These are phyloP conservation scores for Lipomyces sp. DNA, from an alignment of 805 yeast genomes.

Conservation along the genomic window DNA sequence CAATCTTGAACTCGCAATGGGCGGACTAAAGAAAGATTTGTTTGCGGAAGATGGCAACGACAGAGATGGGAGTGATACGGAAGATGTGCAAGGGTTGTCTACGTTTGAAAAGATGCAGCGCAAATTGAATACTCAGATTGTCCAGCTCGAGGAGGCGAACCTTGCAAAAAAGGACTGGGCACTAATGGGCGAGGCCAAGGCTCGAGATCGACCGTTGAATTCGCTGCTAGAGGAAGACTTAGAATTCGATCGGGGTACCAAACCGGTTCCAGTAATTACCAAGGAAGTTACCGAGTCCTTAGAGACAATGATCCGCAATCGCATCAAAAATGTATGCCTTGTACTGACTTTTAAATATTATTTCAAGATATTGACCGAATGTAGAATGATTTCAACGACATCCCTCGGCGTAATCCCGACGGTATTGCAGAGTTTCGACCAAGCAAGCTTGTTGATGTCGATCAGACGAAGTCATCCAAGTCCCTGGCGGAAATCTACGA, in stretches of 20 bases:
- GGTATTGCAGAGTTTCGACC: constrained; percentile 66
- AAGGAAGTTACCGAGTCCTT: constrained; percentile 81
- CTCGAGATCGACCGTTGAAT: constrained; percentile 80
- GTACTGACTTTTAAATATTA: constrained; percentile 19
- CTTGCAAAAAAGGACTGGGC: constrained; percentile 94
- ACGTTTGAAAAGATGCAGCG: constrained; percentile 71
- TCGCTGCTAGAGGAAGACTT: constrained; percentile 79
- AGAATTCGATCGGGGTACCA: constrained; percentile 90
- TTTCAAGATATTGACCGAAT: neutral
- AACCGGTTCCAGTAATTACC: constrained; percentile 95
- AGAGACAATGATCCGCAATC: constrained; percentile 85
- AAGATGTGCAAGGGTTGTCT: constrained; percentile 63
- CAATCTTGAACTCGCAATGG: constrained; percentile 43
- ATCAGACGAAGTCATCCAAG: constrained; percentile 81
- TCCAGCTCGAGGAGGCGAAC: constrained; percentile 79
- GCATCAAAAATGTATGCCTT: constrained; percentile 60
- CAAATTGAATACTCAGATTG: constrained; percentile 75
- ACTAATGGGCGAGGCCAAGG: constrained; percentile 87
- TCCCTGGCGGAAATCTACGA: constrained; percentile 92
- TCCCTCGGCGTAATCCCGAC: constrained; percentile 71
- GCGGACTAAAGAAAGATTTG: constrained; percentile 45
- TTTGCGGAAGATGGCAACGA: constrained; percentile 55
- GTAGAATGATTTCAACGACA: constrained; percentile 71
- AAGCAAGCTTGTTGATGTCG: constrained; percentile 64
- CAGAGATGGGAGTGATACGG: constrained; percentile 66